phyloP scores from a whole-genome alignment of 768 basidiomycete species.

The Termitomyces sp. region DNA sequence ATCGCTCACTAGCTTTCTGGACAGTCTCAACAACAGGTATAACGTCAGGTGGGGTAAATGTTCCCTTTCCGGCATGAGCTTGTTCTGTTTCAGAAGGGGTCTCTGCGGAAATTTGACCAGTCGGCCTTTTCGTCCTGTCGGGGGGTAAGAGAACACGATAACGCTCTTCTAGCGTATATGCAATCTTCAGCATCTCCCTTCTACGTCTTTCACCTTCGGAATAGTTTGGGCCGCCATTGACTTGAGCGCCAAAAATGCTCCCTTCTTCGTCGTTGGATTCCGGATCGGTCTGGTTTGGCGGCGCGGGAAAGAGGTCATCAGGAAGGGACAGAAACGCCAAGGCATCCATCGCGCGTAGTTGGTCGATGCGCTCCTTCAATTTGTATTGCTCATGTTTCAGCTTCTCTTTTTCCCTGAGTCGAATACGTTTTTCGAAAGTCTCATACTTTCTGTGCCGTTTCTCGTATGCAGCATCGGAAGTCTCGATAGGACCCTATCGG shows the following conservation, averaged over 20 bases:
- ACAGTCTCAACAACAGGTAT: slow-evolving; percentile 16
- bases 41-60: slow-evolving; percentile 23
- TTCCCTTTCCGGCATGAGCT: slow-evolving; percentile 15
- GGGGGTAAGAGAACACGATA: slow-evolving; percentile 72
- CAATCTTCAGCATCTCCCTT: slow-evolving; percentile 69
- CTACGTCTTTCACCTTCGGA: slow-evolving; percentile 72
- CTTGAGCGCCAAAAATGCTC: slow-evolving; percentile 25
- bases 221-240: slow-evolving; percentile 31
- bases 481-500: slow-evolving; percentile 52
- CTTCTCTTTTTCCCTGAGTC: slow-evolving; percentile 87
- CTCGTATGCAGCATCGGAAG: slow-evolving; percentile 76
- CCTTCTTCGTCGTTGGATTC: slow-evolving; percentile 22
- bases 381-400: slow-evolving; percentile 90
- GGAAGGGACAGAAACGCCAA: slow-evolving; percentile 63
- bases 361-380: slow-evolving; percentile 83
- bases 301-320: slow-evolving; percentile 49
- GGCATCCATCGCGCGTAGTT: slow-evolving; percentile 69
- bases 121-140: slow-evolving; percentile 39
- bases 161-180: slow-evolving; percentile 60
- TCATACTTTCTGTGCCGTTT: slow-evolving; percentile 85
- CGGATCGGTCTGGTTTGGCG: slow-evolving; percentile 17
- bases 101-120: slow-evolving; percentile 13
- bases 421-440: slow-evolving; percentile 78
- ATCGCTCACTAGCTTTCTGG: slow-evolving; percentile 25
- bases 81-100: slow-evolving; percentile 21